Evolutionary conservation across 495 filamentous ascomycete species (phyloP).

Genomic region (Saxophila tyrrhenica): DNA sequence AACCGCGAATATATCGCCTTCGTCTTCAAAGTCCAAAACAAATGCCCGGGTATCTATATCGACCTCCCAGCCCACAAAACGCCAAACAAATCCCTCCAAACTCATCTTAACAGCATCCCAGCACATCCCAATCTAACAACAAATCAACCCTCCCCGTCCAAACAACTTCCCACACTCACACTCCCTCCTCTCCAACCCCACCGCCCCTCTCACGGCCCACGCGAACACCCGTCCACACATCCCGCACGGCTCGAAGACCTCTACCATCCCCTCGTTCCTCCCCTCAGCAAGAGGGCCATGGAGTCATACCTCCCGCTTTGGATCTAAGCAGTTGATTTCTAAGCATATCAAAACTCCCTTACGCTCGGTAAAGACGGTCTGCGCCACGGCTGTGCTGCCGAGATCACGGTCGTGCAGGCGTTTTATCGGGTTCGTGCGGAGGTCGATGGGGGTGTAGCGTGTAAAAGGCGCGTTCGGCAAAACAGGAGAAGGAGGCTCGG

Average conservation of each 20-base stretch:
- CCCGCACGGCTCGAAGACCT: background rate
- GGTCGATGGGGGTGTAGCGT: constrained; percentile 11
- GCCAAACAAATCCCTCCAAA: background rate
- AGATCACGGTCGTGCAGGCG: constrained; percentile 4
- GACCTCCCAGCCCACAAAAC: background rate
- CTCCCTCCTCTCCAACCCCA: background rate
- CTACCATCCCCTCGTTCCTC: no score
- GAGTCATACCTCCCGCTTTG: background rate
- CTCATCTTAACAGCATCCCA: background rate
- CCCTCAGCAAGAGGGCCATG: no score
- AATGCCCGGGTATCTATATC: background rate
- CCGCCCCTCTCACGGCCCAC: background rate
- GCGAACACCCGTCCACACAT: background rate
- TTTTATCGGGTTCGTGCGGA: background rate
- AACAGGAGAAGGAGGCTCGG: background rate
- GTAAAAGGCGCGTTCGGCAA: constrained; percentile 1
- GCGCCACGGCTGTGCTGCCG: constrained; percentile 5
- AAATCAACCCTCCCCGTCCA: background rate
- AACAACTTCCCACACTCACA: background rate
- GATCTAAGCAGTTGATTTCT: constrained; percentile 15
- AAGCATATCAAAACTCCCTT: constrained; percentile 8
- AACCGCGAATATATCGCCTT: no score
- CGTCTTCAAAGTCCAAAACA: no score
- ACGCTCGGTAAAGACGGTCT: constrained; percentile 6
- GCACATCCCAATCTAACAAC: background rate